Evolutionary conservation across 2,329 filamentous ascomycete genomes (phyloP).

Genomic region (Scedosporium dehoogii): DNA sequence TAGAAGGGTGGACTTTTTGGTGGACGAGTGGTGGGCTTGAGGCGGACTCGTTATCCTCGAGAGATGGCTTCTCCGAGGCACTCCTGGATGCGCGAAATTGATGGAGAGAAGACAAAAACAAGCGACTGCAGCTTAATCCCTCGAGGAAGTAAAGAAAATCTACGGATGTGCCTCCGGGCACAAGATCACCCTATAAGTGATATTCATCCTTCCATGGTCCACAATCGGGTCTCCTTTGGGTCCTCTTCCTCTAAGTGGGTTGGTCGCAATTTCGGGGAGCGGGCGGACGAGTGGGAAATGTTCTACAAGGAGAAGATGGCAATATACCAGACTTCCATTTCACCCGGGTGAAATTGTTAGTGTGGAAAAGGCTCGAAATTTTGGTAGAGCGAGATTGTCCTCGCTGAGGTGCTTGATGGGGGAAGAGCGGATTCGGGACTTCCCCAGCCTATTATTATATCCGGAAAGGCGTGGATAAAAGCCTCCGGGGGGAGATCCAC

Average conservation of each 20-base stretch:
- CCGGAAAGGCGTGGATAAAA: not conserved
- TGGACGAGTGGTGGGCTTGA: not conserved
- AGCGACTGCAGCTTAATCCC: not conserved
- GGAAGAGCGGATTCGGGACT: not conserved
- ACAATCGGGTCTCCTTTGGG: not conserved
- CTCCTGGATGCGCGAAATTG: not conserved
- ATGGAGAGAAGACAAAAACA: not conserved
- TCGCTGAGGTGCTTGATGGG: not conserved
- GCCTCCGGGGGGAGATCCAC: not conserved
- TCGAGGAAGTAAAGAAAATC: not conserved
- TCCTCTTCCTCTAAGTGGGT: not conserved
- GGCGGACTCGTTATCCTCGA: not conserved
- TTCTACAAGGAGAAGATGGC: not conserved
- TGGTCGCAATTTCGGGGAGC: not conserved
- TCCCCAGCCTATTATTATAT: not conserved
- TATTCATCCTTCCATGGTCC: not conserved
- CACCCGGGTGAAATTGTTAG: not conserved
- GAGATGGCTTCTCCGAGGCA: too few species aligned
- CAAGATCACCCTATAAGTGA: not conserved
- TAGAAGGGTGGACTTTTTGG: too few species aligned
- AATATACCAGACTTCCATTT: not conserved
- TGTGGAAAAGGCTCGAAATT: not conserved
- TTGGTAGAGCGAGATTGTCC: not conserved
- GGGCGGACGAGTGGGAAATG: not conserved
- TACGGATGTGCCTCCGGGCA: not conserved